Percentiles rank a stretch among this genome's conserved stretches.
Evolutionary conservation across 768 basidiomycete genomes (phyloP).

Genomic region (Mycena kentingensis): DNA sequence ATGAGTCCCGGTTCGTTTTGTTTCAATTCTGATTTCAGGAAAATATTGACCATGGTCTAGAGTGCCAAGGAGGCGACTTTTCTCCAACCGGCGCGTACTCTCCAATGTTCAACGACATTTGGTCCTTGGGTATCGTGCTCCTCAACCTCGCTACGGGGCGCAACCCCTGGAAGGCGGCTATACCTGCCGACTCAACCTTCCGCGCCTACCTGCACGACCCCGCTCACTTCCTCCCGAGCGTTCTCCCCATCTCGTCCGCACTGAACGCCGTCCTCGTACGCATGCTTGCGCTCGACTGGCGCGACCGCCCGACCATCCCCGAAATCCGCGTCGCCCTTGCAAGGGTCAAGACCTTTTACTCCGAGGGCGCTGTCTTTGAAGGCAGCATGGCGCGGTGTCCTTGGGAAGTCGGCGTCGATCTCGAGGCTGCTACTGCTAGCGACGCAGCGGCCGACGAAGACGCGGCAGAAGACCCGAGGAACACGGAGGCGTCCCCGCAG

Average conservation of each 20-base stretch:
- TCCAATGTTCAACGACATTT: conserved; percentile 88
- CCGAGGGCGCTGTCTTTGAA: conserved; percentile 74
- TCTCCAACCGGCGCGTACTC: conserved; percentile 72
- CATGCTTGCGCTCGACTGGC: conserved; percentile 74
- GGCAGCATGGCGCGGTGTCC: conserved; percentile 78
- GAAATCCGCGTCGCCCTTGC: conserved; percentile 61
- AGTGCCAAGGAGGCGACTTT: conserved; percentile 82
- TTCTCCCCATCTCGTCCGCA: conserved; percentile 77
- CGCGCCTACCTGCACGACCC: conserved; percentile 82
- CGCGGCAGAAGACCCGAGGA: conserved; percentile 5
- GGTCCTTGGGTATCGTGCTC: conserved; percentile 95
- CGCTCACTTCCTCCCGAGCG: conserved; percentile 75
- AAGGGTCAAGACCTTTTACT: conserved; percentile 65
- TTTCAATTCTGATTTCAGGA: too few relatives aligned
- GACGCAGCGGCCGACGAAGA: conserved; percentile 24
- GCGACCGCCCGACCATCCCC: conserved; percentile 48
- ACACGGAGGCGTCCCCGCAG: background rate
- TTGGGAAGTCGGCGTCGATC: conserved; percentile 71
- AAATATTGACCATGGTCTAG: too few relatives aligned
- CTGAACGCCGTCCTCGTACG: conserved; percentile 74
- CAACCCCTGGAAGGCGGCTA: conserved; percentile 95
- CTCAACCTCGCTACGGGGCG: conserved; percentile 93
- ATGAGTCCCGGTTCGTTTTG: conserved; percentile 83
- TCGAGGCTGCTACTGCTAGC: conserved; percentile 38
- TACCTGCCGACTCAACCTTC: conserved; percentile 82